Conservation (phyloP, 2,329 filamentous ascomycete genomes). For the Neopestalotiopsis sp. region DNA sequence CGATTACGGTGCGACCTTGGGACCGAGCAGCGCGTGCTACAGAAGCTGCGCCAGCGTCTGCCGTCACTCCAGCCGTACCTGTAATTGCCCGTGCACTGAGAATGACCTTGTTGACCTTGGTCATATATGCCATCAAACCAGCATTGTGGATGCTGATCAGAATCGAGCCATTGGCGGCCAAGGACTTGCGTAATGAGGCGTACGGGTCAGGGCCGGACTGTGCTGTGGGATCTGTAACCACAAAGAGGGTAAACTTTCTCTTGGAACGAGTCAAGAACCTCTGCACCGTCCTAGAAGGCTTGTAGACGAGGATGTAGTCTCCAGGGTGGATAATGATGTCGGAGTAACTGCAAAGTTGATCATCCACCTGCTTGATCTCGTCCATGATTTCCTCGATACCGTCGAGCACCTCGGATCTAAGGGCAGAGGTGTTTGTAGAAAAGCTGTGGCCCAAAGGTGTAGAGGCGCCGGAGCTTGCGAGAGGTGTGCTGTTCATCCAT, state of each 20-base stretch:
- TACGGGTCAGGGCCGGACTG: slow-evolving; percentile 42
- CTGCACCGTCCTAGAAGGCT: slow-evolving; percentile 85
- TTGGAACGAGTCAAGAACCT: slow-evolving; percentile 86
- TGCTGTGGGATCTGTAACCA: slow-evolving; percentile 68
- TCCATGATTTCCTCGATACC: slow-evolving; percentile 96
- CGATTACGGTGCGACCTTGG: slow-evolving; percentile 83
- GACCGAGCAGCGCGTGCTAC: slow-evolving; percentile 86
- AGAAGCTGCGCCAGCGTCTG: slow-evolving; percentile 80
- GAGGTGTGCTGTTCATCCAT: slow-evolving; percentile 51
- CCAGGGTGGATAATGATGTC: slow-evolving; percentile 93
- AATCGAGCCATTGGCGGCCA: slow-evolving; percentile 77
- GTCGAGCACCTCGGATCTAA: slow-evolving; percentile 89
- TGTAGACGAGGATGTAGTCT: slow-evolving; percentile 89
- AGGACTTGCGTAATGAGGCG: slow-evolving; percentile 73
- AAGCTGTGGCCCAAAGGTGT: slow-evolving; percentile 48
- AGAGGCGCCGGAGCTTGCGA: slow-evolving; percentile 49
- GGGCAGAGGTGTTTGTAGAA: slow-evolving; percentile 63
- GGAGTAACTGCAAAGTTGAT: slow-evolving; percentile 87
- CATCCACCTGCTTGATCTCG: slow-evolving; percentile 89
- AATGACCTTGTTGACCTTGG: slow-evolving; percentile 93
- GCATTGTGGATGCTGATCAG: slow-evolving; percentile 86
- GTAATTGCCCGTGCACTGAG: slow-evolving; percentile 86
- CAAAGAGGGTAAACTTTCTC: slow-evolving; percentile 88
- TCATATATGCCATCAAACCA: slow-evolving; percentile 92
- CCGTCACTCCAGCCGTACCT: slow-evolving; percentile 85